Evolutionary conservation across 2,329 filamentous ascomycete genomes (phyloP).

Genomic region (Fusarium sp.): DNA sequence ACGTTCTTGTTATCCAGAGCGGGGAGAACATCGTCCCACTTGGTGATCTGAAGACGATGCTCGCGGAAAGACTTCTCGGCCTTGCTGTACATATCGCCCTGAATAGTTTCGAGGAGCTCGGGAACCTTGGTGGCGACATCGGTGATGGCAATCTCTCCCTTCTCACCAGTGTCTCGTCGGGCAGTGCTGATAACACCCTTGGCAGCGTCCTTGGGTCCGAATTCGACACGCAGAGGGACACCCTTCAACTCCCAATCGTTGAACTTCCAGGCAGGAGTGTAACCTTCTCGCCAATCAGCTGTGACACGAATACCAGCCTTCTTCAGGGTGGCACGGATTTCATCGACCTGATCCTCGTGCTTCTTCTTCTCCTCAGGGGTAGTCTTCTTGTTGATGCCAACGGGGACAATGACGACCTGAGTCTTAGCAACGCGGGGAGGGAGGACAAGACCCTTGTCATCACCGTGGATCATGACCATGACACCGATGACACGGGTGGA

Average conservation of each 20-base stretch:
- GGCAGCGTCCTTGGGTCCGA: slow-evolving; percentile 92
- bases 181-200: slow-evolving; percentile 87
- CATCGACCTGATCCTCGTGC: slow-evolving; percentile 80
- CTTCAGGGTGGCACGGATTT: slow-evolving; percentile 75
- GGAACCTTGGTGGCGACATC: slow-evolving; percentile 81
- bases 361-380: slow-evolving; percentile 81
- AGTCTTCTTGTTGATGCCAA: slow-evolving; percentile 91
- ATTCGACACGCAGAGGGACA: slow-evolving; percentile 92
- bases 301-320: slow-evolving; percentile 82
- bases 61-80: slow-evolving; percentile 82
- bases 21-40: slow-evolving; percentile 93
- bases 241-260: slow-evolving; percentile 99
- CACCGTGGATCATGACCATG: slow-evolving; percentile 98
- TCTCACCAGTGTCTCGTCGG: slow-evolving; percentile 87
- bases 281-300: slow-evolving; percentile 87
- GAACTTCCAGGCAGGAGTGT: slow-evolving; percentile 97
- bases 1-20: slow-evolving; percentile 93
- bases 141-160: slow-evolving; percentile 81
- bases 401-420: slow-evolving; percentile 89
- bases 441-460: slow-evolving; percentile 94
- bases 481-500: slow-evolving; percentile 97
- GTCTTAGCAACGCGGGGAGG: slow-evolving; percentile 89
- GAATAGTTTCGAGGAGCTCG: slow-evolving; percentile 88
- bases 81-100: slow-evolving; percentile 81
- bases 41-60: slow-evolving; percentile 83